Base-by-base conservation (phyloP, 1,284 basidiomycete genomes). In the Cutaneotrichosporon mucoides region DNA sequence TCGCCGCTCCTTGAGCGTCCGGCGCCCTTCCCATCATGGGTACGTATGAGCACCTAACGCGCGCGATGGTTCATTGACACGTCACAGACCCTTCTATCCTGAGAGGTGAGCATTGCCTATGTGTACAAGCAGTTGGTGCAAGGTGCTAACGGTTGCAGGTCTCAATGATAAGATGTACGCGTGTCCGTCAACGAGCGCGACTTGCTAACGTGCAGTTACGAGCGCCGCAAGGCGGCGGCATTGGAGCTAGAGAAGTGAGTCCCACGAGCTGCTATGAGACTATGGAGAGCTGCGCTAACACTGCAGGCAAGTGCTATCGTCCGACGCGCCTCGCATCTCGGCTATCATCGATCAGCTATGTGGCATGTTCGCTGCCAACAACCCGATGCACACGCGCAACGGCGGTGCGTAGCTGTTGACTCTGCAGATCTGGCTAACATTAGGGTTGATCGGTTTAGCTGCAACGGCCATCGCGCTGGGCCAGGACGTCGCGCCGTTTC, bases 381-480 rank as follows among this genome's bases (percentile, higher is more conserved):
- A 92, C 71, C 86, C 90, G 2, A 81, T 93, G 43, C 92, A 96
- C 71, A 87, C 92, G 48, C 84, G 94, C 53, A 97, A 96, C 73
- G 96, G 96, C 43, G 95, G 94, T 41, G 44, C 43, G 73, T 47
- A 24, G 24, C 24, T 24, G n/a, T 8, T 11, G 4, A 6, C 11
- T 46, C 5, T 24, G 2, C 2, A 24, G 24, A 24, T 0, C 6
- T 5, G 0, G 16, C 55, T 54, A 12, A 50, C 52, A 40, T 8
- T 51, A 75, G 73, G 75, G 13, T 83, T 98, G 56, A 98, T 99
- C 71, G 96, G 96, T 12, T 84, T 99, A 0, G 96, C 96, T 1
- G 95, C 92, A 35, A 92, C 92, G 16, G 92, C 92, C 24, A 98
- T 99, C 72, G 95, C 96, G 4, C 82, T 99, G 1, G 92, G 93